Base-by-base conservation (phyloP, 371 early-diverging fungal genomes). In the Circinella minor region DNA sequence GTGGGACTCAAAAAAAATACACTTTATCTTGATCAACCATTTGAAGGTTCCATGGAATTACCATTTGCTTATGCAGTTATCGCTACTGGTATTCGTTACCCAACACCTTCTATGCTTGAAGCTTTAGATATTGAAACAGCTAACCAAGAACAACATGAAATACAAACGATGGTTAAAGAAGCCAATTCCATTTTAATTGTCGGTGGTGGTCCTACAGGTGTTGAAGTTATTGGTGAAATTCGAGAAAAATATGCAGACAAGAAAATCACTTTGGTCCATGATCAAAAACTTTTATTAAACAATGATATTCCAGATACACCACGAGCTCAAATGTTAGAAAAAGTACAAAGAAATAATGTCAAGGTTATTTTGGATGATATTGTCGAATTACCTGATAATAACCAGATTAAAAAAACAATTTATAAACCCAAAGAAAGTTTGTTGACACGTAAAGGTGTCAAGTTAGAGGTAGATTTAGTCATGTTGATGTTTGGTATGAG, bases 141-240 rank as follows among this genome's bases (percentile, higher is more conserved):
- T 14, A 47, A 72, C 55, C 68, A 38, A 4, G 73, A 79, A 34
- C 73, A 85, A n/a, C 47, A 37, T 3, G 34, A 55, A 15, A 65
- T 79, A n/a, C 82, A 80, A 6, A 59, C 47, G 4, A 75, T 75
- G 14, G 47, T 90, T 49, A 72, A 75, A 15, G 55, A 59, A 1
- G 86, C 90, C 10, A 55, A 78, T n/a, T 75, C 81, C 0, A 75
- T 89, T 55, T 62, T 90, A 13, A 80, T 90, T 39, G 72, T 88
- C 5, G 90, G 90, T 49, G 87, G 88, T 59, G 88, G 89, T 0
- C 76, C 88, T 4, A 82, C 83, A 0, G 88, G 89, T 20, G 73
- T 88, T 54, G 90, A 90, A 66, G 65, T 86, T 0, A 81, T 86
- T 13, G 87, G 88, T 7, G 88, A 84, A 64, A 80, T 88, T 15